Conservation (phyloP, 345 rosid species). For the Euphorbia pulcherrima region DNA sequence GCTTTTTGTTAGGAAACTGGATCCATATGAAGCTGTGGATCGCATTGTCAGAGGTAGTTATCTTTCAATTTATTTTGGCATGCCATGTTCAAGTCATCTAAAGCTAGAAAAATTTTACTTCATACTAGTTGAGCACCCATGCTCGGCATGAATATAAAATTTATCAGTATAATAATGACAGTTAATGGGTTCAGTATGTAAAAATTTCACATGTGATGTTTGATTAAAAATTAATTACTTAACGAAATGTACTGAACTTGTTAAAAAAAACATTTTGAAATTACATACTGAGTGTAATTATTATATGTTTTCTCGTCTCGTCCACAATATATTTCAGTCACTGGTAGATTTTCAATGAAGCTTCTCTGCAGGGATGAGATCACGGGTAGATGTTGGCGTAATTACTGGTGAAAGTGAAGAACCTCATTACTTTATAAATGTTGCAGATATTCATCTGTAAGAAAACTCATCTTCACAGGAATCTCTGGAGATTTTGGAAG, state of each 20-base stretch:
- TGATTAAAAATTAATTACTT: no score
- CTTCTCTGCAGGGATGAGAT: constrained; percentile 57
- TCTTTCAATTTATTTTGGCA: constrained; percentile 1
- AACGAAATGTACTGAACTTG: no score
- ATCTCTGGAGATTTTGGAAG: constrained; percentile 12
- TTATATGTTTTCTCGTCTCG: no score
- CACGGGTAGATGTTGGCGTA: constrained; percentile 69
- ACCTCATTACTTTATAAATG: constrained; percentile 77
- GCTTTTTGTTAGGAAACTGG: constrained; percentile 59
- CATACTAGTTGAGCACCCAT: no score
- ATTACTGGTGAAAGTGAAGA: constrained; percentile 50
- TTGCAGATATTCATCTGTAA: constrained; percentile 97
- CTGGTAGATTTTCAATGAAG: constrained; percentile 16
- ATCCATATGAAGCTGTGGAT: constrained; percentile 77
- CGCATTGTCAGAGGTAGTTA: constrained; percentile 71
- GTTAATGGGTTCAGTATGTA: no score
- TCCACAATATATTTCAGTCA: no score
- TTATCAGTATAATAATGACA: no score
- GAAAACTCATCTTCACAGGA: constrained; percentile 24
- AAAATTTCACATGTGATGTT: no score
- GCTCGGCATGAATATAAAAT: no score
- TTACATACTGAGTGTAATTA: no score
- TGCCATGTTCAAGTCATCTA: not conserved
- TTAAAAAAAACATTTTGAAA: no score
- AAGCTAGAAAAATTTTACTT: not conserved